Evolutionary conservation across 441 rosid genomes (phyloP), one percentile per base, ranked within the genome.

Genomic region (Macaranga tanarius): DNA sequence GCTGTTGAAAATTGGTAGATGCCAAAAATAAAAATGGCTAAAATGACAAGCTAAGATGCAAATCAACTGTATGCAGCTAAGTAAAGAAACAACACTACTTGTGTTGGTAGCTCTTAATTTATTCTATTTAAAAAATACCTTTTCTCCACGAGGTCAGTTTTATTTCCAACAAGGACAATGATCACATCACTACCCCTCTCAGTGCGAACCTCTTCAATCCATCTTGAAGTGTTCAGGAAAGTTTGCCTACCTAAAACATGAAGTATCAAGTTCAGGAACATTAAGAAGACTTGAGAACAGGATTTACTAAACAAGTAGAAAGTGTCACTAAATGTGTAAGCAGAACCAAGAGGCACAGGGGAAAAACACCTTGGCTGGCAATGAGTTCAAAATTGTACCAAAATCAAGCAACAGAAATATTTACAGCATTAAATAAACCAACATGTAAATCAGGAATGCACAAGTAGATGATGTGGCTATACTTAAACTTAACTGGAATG

Each of bases 101-200:
- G 38, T 31, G 5, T 31, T 31, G 38, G 38, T 31, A 56, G 15
- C 15, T 17, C 13, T 17, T 62, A 3, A 63, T 8, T 50, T 59
- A 7, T 17, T 38, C 42, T 26, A 61, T 15, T 22, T 16, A 34
- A 47, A 44, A 25, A 26, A 44, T 73, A 92, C 97, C 96, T 92
- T 83, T 92, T 92, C 77, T 92, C 96, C 44, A 90, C 96, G 44
- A 92, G 95, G 64, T 92, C 96, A 7, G 97, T 92, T 82, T 90
- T 92, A 82, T 92, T 92, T 67, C 97, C 94, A 65, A 92, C 97
- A 71, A 92, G 94, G 62, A 90, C 95, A 69, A 90, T 89, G 51
- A 90, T 92, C 68, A 92, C 96, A 80, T 92, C 97, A 79, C 95
- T 90, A 76, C 96, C 96, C 62, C 97, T 81, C 83, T 92, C 96